Conservation (phyloP, 805 yeast genomes). For the Yarrowia osloensis region DNA sequence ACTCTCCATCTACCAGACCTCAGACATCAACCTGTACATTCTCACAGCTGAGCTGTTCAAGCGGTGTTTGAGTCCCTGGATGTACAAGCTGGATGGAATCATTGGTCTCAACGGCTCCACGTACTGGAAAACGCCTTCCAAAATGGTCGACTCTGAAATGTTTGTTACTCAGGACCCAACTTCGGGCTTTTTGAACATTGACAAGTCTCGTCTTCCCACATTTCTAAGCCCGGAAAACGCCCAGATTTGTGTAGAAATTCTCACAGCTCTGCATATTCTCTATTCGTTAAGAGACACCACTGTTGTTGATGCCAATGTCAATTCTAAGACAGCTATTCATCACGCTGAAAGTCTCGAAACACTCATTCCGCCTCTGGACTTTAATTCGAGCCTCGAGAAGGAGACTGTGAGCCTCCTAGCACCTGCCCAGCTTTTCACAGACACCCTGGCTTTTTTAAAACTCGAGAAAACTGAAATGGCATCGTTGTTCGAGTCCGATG, state of each 20-base stretch:
- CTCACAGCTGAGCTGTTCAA: not conserved
- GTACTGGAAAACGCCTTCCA: slow-evolving; percentile 4
- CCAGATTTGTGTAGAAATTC: slow-evolving; percentile 16
- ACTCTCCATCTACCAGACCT: not conserved
- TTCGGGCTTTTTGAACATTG: not conserved
- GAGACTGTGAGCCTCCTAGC: not conserved
- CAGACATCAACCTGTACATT: not conserved
- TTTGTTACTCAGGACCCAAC: not conserved
- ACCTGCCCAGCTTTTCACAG: not conserved
- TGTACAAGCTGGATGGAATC: not conserved
- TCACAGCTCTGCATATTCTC: slow-evolving; percentile 9
- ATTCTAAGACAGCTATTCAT: not conserved
- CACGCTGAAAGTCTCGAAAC: not conserved
- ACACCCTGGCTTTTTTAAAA: not conserved
- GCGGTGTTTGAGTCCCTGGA: slow-evolving; percentile 1
- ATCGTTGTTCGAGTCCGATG: not conserved
- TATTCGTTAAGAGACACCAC: not conserved
- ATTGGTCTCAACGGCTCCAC: not conserved
- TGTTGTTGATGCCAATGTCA: not conserved
- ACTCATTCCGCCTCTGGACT: not conserved
- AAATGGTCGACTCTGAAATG: slow-evolving; percentile 22
- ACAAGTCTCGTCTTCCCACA: not conserved
- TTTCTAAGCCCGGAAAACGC: not conserved
- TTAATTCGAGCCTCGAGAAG: not conserved
- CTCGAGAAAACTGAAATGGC: not conserved